phyloP scores from a whole-genome alignment of 2,329 filamentous ascomycete species.

The Ophiognomonia clavigignenti-juglandacearum region DNA sequence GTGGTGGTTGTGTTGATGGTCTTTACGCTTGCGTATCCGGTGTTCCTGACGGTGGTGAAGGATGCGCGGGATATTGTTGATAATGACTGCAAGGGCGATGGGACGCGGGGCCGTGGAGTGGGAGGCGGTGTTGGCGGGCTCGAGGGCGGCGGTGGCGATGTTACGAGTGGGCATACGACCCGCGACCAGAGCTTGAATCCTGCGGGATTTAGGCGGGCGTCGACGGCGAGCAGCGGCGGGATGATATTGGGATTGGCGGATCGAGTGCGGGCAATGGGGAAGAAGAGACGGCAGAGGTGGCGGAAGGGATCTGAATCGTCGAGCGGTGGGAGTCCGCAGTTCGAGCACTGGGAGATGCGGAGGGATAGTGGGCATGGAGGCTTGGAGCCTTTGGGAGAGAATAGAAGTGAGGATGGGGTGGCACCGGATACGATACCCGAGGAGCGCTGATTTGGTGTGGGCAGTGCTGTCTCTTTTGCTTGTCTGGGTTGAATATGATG shows the following conservation, averaged over 20 bases:
- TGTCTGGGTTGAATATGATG: too few relatives aligned
- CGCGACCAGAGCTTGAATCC: constrained; percentile 2
- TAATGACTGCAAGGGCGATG: constrained; percentile 15
- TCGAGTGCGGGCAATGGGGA: constrained; percentile 4
- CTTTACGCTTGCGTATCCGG: constrained; percentile 41
- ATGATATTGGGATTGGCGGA: constrained; percentile 1
- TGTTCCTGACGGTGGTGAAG: constrained; percentile 41
- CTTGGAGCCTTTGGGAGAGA: neutral
- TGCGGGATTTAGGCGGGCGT: constrained; percentile 2
- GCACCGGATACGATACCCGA: constrained; percentile 13
- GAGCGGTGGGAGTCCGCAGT: constrained; percentile 1
- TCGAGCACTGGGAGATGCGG: constrained; percentile 8
- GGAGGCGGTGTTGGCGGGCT: constrained; percentile 1
- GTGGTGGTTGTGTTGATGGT: constrained; percentile 53
- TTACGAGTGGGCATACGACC: neutral
- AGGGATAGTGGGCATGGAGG: constrained; percentile 1
- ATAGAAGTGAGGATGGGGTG: neutral
- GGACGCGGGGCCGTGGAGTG: neutral
- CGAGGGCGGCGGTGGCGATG: constrained; percentile 4
- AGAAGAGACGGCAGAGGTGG: constrained; percentile 2
- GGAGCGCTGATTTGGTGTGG: too few relatives aligned
- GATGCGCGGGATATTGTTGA: constrained; percentile 39
- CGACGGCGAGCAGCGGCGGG: neutral
- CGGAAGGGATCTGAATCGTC: constrained; percentile 1
- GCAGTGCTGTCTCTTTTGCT: too few relatives aligned